Evolutionary conservation across 768 basidiomycete species (phyloP).

Genomic region (Suillus variegatus): DNA sequence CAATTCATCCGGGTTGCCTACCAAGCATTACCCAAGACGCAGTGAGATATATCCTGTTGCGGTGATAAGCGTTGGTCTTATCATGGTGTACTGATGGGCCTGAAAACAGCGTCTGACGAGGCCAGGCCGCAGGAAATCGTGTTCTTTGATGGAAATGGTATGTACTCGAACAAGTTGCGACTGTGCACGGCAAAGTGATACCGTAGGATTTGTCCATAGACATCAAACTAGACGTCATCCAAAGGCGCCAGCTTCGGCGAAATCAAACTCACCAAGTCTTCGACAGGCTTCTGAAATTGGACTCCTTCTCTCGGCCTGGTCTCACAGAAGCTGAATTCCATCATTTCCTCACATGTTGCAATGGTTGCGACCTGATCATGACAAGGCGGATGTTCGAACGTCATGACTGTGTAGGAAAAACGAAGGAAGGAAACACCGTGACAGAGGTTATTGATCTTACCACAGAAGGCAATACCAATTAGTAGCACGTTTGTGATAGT

Average conservation of each 20-base stretch:
- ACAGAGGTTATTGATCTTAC: background rate
- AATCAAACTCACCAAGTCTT: background rate
- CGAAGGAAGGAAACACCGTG: too few relatives aligned
- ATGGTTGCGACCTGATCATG: conserved; percentile 1
- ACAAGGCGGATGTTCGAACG: background rate
- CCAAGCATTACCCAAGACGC: background rate
- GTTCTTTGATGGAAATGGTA: background rate
- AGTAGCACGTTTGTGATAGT: too few relatives aligned
- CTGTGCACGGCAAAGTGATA: background rate
- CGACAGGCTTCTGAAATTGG: background rate
- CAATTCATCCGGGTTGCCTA: background rate
- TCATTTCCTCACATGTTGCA: background rate
- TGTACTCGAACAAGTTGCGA: background rate
- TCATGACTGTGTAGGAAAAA: conserved; percentile 3
- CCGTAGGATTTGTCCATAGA: background rate
- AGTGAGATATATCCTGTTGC: background rate
- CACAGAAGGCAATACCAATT: background rate
- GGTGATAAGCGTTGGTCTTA: background rate
- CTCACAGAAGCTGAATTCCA: background rate
- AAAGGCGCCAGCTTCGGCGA: background rate
- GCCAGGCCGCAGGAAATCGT: background rate
- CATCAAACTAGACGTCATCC: background rate
- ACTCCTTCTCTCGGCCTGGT: background rate
- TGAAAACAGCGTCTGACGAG: background rate
- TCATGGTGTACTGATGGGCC: background rate